Evolutionary conservation across 2,329 filamentous ascomycete species (phyloP).

Genomic region (Bipolaris gigantea): DNA sequence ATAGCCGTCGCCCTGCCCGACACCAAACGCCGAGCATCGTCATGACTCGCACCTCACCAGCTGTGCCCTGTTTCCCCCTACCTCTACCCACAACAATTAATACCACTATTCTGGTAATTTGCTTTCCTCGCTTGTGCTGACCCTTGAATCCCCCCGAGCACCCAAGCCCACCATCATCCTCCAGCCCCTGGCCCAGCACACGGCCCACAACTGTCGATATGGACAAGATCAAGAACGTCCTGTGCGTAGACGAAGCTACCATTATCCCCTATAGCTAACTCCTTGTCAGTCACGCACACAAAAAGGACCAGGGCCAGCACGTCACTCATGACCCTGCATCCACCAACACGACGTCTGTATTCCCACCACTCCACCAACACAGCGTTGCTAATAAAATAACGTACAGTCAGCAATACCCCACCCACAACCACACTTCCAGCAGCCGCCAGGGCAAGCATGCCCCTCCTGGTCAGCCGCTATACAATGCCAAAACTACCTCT

Average conservation of each 20-base stretch:
- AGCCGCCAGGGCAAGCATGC: slow-evolving; percentile 7
- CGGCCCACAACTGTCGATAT: slow-evolving; percentile 30
- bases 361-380: not conserved
- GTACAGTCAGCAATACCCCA: slow-evolving; percentile 25
- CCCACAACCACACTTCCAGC: slow-evolving; percentile 36
- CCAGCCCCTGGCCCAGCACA: slow-evolving; percentile 8
- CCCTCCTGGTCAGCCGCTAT: slow-evolving; percentile 4
- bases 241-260: slow-evolving; percentile 39
- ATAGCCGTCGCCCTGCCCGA: slow-evolving; percentile 12
- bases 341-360: slow-evolving; percentile 13
- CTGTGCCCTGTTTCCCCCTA: slow-evolving; percentile 28
- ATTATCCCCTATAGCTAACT: slow-evolving; percentile 36
- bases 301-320: slow-evolving; percentile 41
- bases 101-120: slow-evolving; percentile 12
- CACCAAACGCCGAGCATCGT: slow-evolving; percentile 20
- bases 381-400: slow-evolving; percentile 3
- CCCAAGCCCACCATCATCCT: slow-evolving; percentile 6
- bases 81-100: not conserved
- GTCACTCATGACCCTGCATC: slow-evolving; percentile 18
- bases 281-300: slow-evolving; percentile 21
- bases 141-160: slow-evolving; percentile 6
- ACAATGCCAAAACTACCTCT: slow-evolving; percentile 12
- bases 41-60: slow-evolving; percentile 19
- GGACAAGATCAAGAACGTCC: slow-evolving; percentile 51
- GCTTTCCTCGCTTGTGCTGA: slow-evolving; percentile 13